Evolutionary conservation across 139 green algal species (phyloP).

Genomic region (Monoraphidium neglectum): DNA sequence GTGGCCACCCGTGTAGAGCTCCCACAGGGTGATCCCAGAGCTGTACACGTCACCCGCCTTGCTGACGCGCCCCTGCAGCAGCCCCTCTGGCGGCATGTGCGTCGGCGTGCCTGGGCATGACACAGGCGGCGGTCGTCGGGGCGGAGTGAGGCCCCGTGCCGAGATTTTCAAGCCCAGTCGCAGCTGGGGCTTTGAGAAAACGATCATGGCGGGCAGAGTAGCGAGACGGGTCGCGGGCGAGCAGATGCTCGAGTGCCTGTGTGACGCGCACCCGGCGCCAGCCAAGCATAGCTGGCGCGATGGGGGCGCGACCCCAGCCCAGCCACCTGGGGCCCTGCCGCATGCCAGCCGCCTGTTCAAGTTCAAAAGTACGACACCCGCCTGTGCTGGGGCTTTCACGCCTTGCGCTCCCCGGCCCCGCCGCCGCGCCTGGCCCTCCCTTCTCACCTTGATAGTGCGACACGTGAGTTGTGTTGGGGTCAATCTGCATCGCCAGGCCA

Average conservation of each 20-base stretch:
- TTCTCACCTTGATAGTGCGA: too few relatives aligned
- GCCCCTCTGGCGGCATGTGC: conserved; percentile 29
- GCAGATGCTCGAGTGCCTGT: background rate
- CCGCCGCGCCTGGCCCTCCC: too few relatives aligned
- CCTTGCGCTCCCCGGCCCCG: too few relatives aligned
- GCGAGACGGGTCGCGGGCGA: background rate
- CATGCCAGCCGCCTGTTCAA: too few relatives aligned
- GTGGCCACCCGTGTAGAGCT: conserved; percentile 32
- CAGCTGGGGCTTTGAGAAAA: conserved; percentile 30
- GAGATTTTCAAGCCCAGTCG: conserved; percentile 44
- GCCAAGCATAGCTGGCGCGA: too few relatives aligned
- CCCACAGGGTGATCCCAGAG: conserved; percentile 44
- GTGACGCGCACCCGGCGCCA: too few relatives aligned
- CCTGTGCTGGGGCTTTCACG: too few relatives aligned
- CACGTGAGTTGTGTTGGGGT: conserved; percentile 44
- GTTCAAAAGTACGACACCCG: too few relatives aligned
- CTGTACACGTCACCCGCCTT: conserved; percentile 35
- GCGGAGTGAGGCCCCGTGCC: conserved; percentile 31
- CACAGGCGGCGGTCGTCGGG: too few relatives aligned
- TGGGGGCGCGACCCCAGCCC: too few relatives aligned
- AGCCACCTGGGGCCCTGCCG: too few relatives aligned
- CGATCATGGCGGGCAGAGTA: background rate
- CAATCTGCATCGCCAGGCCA: conserved; percentile 53
- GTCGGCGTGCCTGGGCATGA: conserved; percentile 35
- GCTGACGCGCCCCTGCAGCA: conserved; percentile 24